A percentile compares a stretch with the other conserved stretches of the same genome.
These are phyloP conservation scores for Otatea glauca DNA, from an alignment of 176 grass and related monocot genomes.

Conservation along the genomic window DNA sequence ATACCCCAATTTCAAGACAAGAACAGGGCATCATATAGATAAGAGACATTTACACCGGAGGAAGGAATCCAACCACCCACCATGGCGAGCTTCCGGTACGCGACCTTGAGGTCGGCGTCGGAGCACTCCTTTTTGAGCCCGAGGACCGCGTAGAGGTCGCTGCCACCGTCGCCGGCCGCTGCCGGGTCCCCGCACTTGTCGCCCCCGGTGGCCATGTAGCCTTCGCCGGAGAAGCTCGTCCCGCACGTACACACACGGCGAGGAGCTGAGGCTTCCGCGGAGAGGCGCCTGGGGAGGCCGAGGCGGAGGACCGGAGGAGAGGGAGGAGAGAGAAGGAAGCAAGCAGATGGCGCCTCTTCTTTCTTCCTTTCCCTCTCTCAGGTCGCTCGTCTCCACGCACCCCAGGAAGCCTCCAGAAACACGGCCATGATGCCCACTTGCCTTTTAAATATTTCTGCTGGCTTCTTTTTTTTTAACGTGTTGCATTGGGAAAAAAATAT, in stretches of 20 bases:
- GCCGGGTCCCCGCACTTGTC: slow-evolving; percentile 40
- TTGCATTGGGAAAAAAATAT: too few species aligned
- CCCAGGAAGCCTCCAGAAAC: slow-evolving; percentile 83
- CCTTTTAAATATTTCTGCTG: slow-evolving; percentile 43
- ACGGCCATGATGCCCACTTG: slow-evolving; percentile 52
- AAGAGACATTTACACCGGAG: not conserved
- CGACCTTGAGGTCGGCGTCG: slow-evolving; percentile 70
- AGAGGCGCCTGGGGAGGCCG: slow-evolving; percentile 11
- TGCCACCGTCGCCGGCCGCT: not conserved
- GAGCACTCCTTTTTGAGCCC: slow-evolving; percentile 90
- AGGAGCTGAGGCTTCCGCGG: not conserved
- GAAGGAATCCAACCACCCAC: slow-evolving; percentile 46
- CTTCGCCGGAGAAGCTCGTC: not conserved
- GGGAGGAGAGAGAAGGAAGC: not conserved
- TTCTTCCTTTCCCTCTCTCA: not conserved
- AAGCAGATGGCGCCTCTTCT: slow-evolving; percentile 23
- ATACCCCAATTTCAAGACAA: not conserved
- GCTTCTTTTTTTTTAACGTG: not conserved
- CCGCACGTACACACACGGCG: not conserved
- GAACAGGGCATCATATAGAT: not conserved
- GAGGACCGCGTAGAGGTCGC: slow-evolving; percentile 79
- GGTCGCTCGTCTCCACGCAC: slow-evolving; percentile 41
- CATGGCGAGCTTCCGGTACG: slow-evolving; percentile 90
- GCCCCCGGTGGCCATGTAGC: slow-evolving; percentile 54
- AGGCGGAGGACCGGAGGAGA: slow-evolving; percentile 16